phyloP scores from a whole-genome alignment of 495 filamentous ascomycete genomes.

The Talaromyces liani region DNA sequence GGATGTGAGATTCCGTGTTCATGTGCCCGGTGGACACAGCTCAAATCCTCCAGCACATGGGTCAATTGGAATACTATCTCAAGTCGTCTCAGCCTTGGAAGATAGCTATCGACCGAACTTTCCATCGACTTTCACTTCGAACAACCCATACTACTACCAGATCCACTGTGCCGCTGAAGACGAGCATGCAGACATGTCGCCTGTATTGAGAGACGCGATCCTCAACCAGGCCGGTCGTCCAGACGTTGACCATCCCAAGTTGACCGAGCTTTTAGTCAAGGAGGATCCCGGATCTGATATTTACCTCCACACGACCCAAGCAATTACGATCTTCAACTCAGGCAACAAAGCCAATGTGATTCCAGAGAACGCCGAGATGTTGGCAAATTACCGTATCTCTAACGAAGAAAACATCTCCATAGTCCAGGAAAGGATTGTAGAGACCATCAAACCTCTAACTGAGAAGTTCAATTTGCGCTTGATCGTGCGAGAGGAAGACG shows the following conservation, averaged over 20 bases:
- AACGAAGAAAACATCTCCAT: slow-evolving; percentile 19
- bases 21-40: slow-evolving; percentile 50
- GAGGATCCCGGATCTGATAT: slow-evolving; percentile 8
- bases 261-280: slow-evolving; percentile 2
- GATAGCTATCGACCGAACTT: slow-evolving; percentile 32
- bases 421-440: slow-evolving; percentile 31
- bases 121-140: slow-evolving; percentile 9
- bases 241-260: slow-evolving; percentile 4
- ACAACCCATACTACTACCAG: slow-evolving; percentile 10
- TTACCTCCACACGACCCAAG: slow-evolving; percentile 17
- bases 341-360: slow-evolving; percentile 55
- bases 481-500: slow-evolving; percentile 23
- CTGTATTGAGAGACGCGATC: no score
- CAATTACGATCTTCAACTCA: slow-evolving; percentile 45
- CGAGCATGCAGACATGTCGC: slow-evolving; percentile 1
- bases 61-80: slow-evolving; percentile 50
- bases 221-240: slow-evolving; percentile 7
- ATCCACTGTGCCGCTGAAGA: slow-evolving; percentile 13
- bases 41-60: slow-evolving; percentile 51
- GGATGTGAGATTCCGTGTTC: slow-evolving; percentile 46
- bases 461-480: slow-evolving; percentile 45
- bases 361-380: slow-evolving; percentile 43
- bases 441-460: slow-evolving; percentile 38
- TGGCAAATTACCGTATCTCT: slow-evolving; percentile 52
- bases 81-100: slow-evolving; percentile 50